Evolutionary conservation across 768 basidiomycete genomes (phyloP), one percentile per base, ranked within the genome.

Genomic region (Phylloporus sp.): DNA sequence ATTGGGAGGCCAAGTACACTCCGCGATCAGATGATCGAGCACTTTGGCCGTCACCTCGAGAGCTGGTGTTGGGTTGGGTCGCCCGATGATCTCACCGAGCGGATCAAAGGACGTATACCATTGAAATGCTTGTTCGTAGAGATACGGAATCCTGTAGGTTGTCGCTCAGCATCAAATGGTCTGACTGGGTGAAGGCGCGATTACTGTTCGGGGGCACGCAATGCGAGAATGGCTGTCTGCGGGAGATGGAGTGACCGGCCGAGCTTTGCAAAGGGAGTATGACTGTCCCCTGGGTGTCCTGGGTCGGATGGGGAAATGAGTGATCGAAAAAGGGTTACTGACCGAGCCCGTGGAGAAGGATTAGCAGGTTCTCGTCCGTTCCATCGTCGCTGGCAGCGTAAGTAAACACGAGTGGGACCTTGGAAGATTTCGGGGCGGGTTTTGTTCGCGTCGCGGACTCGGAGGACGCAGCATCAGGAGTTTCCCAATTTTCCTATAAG

Each of bases 281-380:
- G 81, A 0, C 84, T 90, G 66, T 95, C 92, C 21, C 92, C 92
- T 93, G 52, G 35, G n/a, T 37, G 34, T 37, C 28, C 7, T 38
- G 22, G 3, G 21, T 52, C 23, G n/a, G 24, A 29, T 1, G 29
- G 23, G 31, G 9, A 14, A 1, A 7, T 18, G 33, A 6, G 13
- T 9, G 31, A 14, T 35, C 4, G 26, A 20, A 9, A 4, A 17
- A 17, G 8, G 15, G 21, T 31, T 22, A 53, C 77, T 46, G 52
- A 90, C 91, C 91, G 21, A 94, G 76, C 0, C 92, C 92, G 52
- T 95, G 92, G 8, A 95, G 70, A 26, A 95, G 73, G 49, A 95
- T 74, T 20, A 95, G 67, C 15, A 94, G 66, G 63, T 94, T 94
- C 63, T 90, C 85, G 55, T 94, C 90, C 9, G 80, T 84, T 35